Evolutionary conservation across 495 filamentous ascomycete genomes (phyloP), one percentile per base, ranked within the genome.

Genomic region (Amniculicola lignicola): DNA sequence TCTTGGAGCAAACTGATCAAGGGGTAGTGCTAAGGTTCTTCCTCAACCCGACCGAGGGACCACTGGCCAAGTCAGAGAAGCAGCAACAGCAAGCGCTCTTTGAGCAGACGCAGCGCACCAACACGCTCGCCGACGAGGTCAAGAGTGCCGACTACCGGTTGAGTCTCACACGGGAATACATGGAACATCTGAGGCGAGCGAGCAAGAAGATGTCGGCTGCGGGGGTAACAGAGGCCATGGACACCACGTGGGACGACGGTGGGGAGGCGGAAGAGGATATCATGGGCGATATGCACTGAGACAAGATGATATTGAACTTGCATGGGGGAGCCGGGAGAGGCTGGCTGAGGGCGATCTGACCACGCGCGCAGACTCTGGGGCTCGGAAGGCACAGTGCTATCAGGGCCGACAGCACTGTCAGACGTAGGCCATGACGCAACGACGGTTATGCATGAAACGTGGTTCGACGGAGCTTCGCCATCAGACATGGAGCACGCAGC

Each of bases 191-290:
- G 54, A 49, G 63, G 57, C 49, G 46, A 23, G 52, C 59, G 62
- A 56, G 47, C 22, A 62, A 65, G 50, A 64, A 63, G 47, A 22
- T 39, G 21, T 35, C 44, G 22, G 29, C 35, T 29, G 23, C 16
- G 21, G 57, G 23, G 3, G 48, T 25, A 22, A 40, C 46, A 14
- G 60, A 59, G 12, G 55, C 49, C 24, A 59, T 63, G 63, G 60
- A 58, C 27, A 39, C 29, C 28, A 43, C 46, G 40, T 64, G 61
- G 64, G 65, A 48, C 38, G 69, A 67, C n/a, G 43, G 52, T 25
- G 42, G 50, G 50, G 69, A 65, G 16, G 55, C 52, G 23, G 70
- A 70, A 1, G 70, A 71, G 54, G 70, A 71, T 52, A 61, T 72
- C 16, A 71, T 73, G 70, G 69, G 31, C 21, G 65, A 66, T 38